These are phyloP conservation scores for Balansia obtecta DNA, from an alignment of 2,329 filamentous ascomycete species.

Conservation along the genomic window DNA sequence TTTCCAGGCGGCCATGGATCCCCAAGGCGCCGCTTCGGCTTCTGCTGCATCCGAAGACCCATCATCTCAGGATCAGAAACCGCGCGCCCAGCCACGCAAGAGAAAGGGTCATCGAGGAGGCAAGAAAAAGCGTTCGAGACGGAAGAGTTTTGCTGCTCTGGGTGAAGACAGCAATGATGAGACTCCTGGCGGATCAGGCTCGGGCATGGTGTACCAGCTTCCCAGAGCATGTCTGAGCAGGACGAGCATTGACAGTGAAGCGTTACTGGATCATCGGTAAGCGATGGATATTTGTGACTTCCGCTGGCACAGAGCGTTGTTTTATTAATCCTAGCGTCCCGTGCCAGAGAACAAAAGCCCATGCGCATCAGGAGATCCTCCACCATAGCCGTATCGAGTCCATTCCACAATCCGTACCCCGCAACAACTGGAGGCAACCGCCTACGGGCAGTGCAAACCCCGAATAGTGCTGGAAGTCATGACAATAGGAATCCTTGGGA, in stretches of 20 bases:
- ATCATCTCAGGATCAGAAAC: constrained; percentile 7
- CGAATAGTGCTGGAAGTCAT: constrained; percentile 35
- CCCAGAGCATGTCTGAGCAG: constrained; percentile 54
- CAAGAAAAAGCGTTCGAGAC: constrained; percentile 63
- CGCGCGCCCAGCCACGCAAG: constrained; percentile 36
- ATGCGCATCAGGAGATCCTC: constrained; percentile 54
- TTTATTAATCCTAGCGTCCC: neutral
- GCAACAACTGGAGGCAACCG: constrained; percentile 19
- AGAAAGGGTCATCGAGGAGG: constrained; percentile 60
- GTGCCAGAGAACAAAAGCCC: constrained; percentile 40
- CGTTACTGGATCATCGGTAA: constrained; percentile 74
- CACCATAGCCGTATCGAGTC: constrained; percentile 24
- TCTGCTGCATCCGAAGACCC: constrained; percentile 3
- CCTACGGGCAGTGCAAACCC: constrained; percentile 22
- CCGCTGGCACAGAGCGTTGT: neutral
- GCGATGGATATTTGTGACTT: constrained; percentile 5
- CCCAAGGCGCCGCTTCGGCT: constrained; percentile 5
- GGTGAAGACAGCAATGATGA: constrained; percentile 40
- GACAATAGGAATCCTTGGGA: constrained; percentile 29
- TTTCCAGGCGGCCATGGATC: constrained; percentile 7
- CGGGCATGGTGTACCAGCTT: constrained; percentile 40
- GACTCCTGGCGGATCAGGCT: constrained; percentile 19
- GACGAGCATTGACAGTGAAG: constrained; percentile 82
- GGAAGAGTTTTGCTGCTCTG: constrained; percentile 66
- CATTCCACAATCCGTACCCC: constrained; percentile 22